A percentile compares a stretch with the other conserved stretches of the same genome.
These are phyloP conservation scores for Ophiostoma angusticollis DNA, from an alignment of 2,329 filamentous ascomycete genomes.

Conservation along the genomic window DNA sequence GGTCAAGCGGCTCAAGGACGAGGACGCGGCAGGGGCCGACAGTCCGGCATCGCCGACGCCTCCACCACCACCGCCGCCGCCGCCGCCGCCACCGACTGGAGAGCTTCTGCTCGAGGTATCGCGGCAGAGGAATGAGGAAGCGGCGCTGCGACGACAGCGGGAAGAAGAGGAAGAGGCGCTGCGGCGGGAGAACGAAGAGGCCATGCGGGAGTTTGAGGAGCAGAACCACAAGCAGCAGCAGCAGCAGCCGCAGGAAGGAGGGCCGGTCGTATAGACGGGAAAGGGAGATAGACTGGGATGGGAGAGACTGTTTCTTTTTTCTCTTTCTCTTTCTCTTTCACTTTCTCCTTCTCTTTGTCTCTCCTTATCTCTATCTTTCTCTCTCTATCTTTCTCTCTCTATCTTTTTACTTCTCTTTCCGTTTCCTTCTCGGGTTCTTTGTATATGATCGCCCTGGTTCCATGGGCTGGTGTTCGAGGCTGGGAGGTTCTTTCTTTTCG, in stretches of 20 bases:
- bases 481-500: no score
- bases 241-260: neutral
- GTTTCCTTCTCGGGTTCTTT: neutral
- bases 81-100: neutral
- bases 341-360: neutral
- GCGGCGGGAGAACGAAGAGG: conserved; percentile 26
- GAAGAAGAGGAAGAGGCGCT: conserved; percentile 27
- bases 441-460: no score
- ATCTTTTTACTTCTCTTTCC: conserved; percentile 2
- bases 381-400: neutral
- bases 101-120: conserved; percentile 21
- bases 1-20: conserved; percentile 39
- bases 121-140: conserved; percentile 5
- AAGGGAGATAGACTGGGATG: neutral
- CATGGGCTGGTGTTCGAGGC: no score
- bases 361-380: conserved; percentile 1
- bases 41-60: conserved; percentile 35
- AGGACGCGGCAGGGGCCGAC: conserved; percentile 19
- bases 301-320: neutral
- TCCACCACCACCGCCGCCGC: conserved; percentile 21
- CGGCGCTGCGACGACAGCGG: conserved; percentile 30
- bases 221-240: conserved; percentile 15
- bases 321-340: neutral
- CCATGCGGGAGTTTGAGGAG: conserved; percentile 22
- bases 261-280: neutral